Conservation (phyloP, 225 moss, liverwort and hornwort genomes). For the Pseudoscleropodium purum region DNA sequence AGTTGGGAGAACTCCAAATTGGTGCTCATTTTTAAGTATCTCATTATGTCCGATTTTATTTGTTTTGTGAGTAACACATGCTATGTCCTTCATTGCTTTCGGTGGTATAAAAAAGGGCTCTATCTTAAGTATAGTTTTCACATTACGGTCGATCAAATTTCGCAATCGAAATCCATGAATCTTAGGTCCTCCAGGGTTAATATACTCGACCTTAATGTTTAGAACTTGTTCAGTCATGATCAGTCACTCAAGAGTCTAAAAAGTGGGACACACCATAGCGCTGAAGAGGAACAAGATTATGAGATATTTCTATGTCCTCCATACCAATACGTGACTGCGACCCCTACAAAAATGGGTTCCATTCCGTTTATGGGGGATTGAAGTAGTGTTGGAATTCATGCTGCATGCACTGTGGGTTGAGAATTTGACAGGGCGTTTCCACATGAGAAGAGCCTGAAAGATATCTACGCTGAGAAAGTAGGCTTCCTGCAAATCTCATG, state of each 20-base stretch:
- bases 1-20: not conserved
- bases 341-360: not conserved
- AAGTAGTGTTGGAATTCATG: not conserved
- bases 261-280: not conserved
- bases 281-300: not conserved
- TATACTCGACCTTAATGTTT: too few species aligned
- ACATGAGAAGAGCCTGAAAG: conserved; percentile 43
- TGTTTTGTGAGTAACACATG: not conserved
- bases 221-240: not conserved
- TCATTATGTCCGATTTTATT: not conserved
- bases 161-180: not conserved
- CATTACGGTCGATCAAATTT: not conserved
- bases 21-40: not conserved
- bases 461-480: conserved; percentile 57
- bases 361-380: not conserved
- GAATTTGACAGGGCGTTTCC: conserved; percentile 26
- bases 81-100: not conserved
- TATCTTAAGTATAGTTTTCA: not conserved
- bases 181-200: not conserved
- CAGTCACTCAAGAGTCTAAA: not conserved
- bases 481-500: conserved; percentile 62
- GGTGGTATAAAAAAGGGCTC: not conserved
- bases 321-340: not conserved
- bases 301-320: not conserved
- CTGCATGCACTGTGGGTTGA: not conserved